These are phyloP conservation scores for Helichrysum umbraculigerum DNA, from an alignment of 129 eudicot genomes.

Conservation along the genomic window DNA sequence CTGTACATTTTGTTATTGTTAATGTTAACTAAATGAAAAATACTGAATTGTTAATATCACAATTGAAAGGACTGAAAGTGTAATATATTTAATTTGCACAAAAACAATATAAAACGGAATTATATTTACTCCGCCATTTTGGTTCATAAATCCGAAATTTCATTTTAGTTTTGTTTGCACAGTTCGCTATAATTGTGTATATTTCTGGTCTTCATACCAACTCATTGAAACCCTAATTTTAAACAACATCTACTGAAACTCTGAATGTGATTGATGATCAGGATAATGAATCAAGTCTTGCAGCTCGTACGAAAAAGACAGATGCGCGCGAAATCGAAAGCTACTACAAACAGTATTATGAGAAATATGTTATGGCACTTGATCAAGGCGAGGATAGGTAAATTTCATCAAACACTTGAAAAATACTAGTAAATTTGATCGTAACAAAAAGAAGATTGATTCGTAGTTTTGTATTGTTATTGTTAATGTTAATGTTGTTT, in stretches of 20 bases:
- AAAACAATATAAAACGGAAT: no score
- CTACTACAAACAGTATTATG: conserved; percentile 77
- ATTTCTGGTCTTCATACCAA: not conserved
- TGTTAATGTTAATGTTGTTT: not conserved
- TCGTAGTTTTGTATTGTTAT: not conserved
- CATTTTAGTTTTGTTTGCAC: no score
- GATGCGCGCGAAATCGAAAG: conserved; percentile 86
- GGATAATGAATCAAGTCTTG: conserved; percentile 65
- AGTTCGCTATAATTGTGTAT: not conserved
- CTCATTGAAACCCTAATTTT: not conserved
- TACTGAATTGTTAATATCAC: no score
- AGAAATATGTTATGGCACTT: conserved; percentile 68
- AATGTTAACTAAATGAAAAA: no score
- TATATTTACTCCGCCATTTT: no score
- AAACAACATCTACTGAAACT: not conserved
- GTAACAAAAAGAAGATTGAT: no score
- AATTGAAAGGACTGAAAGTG: no score
- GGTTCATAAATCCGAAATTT: no score
- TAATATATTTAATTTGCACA: no score
- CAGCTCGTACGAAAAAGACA: conserved; percentile 55
- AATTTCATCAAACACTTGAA: no score
- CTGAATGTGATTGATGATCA: conserved; percentile 26
- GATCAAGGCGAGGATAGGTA: conserved; percentile 83
- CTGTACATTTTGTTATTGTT: no score
- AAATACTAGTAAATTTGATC: no score